Evolutionary conservation across 2,329 filamentous ascomycete species (phyloP), one percentile per base, ranked within the genome.

Genomic region (Coleophoma cylindrospora): DNA sequence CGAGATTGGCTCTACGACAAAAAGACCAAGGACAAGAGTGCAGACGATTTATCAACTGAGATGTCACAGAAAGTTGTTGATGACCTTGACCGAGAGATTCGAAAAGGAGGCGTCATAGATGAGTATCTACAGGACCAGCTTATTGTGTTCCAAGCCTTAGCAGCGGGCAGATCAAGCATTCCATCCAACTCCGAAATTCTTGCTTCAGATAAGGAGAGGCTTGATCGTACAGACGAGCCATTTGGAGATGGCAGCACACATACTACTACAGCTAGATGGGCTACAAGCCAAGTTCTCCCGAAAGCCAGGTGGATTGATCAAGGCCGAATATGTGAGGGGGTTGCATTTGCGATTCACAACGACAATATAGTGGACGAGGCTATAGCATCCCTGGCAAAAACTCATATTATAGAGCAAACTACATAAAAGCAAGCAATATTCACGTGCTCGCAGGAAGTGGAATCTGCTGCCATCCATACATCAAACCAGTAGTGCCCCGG

Each of bases 101-200:
- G 61, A 8, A 57, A 66, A 1, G 67, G 71, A 2, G 73, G 77
- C 0, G 68, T 73, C 2, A 74, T 80, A 7, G 81, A 85, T 54
- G 70, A 77, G 55, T 73, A 76, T 58, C 68, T 84, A 13, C 79
- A 84, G 64, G 82, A 84, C 62, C 81, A 85, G 62, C 58, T 85
- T 21, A 67, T 84, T 3, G 68, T 80, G 15, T 82, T 83, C 57
- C 81, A 85, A 62, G 76, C 77, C 4, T 66, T 85, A 10, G 75
- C 78, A 1, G 69, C 74, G 12, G 80, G 77, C 0, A 67, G 61
- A 46, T 79, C 79, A 11, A 54, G 34, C 22, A 61, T 63, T 46
- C 51, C 56, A 11, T 56, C 55, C 10, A 49, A 52, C 7, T 32
- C 33, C 6, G 56, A 59, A 2, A 41, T 45, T 13, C 37, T 56